Conservation (phyloP, 139 green algal genomes). For the Zygnema circumcarinatum region DNA sequence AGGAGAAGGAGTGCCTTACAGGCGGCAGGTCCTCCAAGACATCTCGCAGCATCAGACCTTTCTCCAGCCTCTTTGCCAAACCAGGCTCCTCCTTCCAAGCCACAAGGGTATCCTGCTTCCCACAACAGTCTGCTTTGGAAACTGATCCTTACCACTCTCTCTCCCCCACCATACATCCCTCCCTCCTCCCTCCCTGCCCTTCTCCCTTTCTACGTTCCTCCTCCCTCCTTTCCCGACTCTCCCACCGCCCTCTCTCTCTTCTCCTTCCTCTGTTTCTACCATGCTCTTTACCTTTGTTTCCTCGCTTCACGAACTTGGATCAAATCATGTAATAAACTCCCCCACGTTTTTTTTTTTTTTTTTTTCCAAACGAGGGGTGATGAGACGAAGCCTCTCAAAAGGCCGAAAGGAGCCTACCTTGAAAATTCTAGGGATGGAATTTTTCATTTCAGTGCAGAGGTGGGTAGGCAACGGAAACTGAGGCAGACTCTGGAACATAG, state of each 20-base stretch:
- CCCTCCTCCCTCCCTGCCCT: no score
- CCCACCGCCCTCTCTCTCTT: no score
- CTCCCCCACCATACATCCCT: no score
- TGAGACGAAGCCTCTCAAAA: background rate
- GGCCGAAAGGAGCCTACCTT: background rate
- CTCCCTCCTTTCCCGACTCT: no score
- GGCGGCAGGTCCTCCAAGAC: constrained; percentile 34
- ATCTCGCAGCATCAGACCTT: constrained; percentile 18
- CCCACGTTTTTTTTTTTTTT: background rate
- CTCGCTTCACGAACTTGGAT: no score
- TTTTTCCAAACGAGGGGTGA: background rate
- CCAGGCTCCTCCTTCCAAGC: constrained; percentile 25
- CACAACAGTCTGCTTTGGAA: no score
- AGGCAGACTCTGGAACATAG: background rate
- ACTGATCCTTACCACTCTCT: no score
- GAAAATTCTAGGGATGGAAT: background rate
- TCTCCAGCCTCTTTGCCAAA: background rate
- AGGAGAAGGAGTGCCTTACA: no score
- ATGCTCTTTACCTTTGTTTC: no score
- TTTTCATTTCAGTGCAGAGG: background rate
- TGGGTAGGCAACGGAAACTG: background rate
- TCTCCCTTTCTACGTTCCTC: no score
- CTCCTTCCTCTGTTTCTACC: no score
- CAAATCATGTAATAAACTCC: background rate
- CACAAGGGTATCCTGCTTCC: constrained; percentile 27